These are phyloP conservation scores for Coniophora puteana DNA, from an alignment of 1,284 basidiomycete species.

Conservation along the genomic window DNA sequence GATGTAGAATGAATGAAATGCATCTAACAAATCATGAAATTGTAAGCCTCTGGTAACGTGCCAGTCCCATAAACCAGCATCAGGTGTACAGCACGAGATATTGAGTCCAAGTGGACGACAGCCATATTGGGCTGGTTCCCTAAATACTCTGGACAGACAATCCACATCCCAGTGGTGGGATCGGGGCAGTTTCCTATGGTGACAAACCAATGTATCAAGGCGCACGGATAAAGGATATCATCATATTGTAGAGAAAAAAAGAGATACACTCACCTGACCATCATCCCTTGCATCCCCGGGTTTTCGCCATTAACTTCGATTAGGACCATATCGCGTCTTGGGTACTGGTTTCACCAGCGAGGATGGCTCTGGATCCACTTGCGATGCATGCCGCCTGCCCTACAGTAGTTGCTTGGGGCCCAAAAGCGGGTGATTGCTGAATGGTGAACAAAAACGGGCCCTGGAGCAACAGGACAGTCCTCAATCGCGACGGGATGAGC, in stretches of 20 bases:
- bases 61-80: constrained; percentile 22
- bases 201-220: constrained; percentile 25
- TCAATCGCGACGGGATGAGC: not conserved
- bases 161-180: constrained; percentile 29
- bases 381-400: constrained; percentile 22
- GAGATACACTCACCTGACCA: not conserved
- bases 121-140: constrained; percentile 1
- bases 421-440: constrained; percentile 25
- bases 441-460: constrained; percentile 18
- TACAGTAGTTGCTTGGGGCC: constrained; percentile 27
- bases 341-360: constrained; percentile 14
- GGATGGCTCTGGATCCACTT: constrained; percentile 24
- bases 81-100: constrained; percentile 25
- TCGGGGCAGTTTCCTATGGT: constrained; percentile 15
- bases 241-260: constrained; percentile 3
- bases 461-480: constrained; percentile 5
- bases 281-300: constrained; percentile 4
- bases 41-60: constrained; percentile 22
- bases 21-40: constrained; percentile 19
- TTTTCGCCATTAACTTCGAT: constrained; percentile 7
- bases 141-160: constrained; percentile 22
- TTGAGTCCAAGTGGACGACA: constrained; percentile 20
- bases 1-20: constrained; percentile 25
- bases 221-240: constrained; percentile 18
- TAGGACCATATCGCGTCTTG: constrained; percentile 22